Evolutionary conservation across 345 rosid genomes (phyloP).

Genomic region (Salix suchowensis): DNA sequence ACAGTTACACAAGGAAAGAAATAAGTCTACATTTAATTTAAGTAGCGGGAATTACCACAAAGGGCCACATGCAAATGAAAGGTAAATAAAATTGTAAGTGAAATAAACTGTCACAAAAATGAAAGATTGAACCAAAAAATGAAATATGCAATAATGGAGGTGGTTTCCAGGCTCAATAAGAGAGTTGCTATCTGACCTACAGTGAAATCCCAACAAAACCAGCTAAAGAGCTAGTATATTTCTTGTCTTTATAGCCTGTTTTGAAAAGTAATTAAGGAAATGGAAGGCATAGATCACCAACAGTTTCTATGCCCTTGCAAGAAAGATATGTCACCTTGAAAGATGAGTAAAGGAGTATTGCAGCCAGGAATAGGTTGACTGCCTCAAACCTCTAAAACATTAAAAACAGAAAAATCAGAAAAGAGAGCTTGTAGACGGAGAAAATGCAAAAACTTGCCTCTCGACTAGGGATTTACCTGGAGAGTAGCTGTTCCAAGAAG

Average conservation of each 20-base stretch:
- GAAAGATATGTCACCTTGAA: conserved; percentile 59
- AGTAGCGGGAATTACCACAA: conserved; percentile 6
- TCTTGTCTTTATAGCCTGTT: not conserved
- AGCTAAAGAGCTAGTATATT: not conserved
- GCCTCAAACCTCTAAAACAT: conserved; percentile 72
- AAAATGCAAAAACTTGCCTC: not conserved
- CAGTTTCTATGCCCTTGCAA: not conserved
- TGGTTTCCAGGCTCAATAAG: conserved; percentile 4
- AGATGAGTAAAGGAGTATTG: conserved; percentile 70
- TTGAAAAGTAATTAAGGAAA: not conserved
- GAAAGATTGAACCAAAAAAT: not conserved
- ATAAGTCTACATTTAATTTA: not conserved
- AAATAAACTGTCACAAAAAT: not conserved
- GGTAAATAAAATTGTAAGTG: conserved; percentile 1
- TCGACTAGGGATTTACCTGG: conserved; percentile 47
- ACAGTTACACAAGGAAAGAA: conserved; percentile 14
- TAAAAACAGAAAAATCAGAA: not conserved
- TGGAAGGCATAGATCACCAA: not conserved
- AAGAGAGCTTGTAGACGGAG: conserved; percentile 3
- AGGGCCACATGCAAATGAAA: not conserved
- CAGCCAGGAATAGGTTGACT: conserved; percentile 77
- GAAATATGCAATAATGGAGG: not conserved
- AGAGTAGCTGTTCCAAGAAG: conserved; percentile 86
- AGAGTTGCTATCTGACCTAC: not conserved
- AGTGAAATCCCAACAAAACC: not conserved